These are phyloP conservation scores for Dentipellis fragilis DNA, from an alignment of 768 basidiomycete genomes.

Conservation along the genomic window DNA sequence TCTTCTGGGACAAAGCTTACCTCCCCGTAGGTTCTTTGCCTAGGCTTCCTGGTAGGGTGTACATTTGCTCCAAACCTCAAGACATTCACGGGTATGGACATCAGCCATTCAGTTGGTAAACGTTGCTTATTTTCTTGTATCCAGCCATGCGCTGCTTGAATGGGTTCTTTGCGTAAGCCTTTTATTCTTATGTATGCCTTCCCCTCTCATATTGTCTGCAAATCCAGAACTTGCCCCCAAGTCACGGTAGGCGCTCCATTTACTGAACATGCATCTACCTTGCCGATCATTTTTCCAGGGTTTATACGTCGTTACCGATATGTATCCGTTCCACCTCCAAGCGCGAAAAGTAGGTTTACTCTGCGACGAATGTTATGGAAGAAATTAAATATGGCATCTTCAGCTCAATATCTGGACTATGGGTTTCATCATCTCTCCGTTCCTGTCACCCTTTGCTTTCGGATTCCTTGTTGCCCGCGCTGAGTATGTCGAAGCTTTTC, in stretches of 20 bases:
- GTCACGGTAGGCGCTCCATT: slow-evolving; percentile 29
- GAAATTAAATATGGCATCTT: background rate
- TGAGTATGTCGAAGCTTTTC: slow-evolving; percentile 16
- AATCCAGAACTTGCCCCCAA: slow-evolving; percentile 43
- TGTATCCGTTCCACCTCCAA: slow-evolving; percentile 63
- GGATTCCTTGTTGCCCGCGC: slow-evolving; percentile 57
- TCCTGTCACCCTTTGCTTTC: slow-evolving; percentile 55
- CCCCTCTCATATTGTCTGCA: background rate
- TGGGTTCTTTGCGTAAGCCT: slow-evolving; percentile 42
- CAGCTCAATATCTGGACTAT: slow-evolving; percentile 66
- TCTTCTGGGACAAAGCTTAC: background rate
- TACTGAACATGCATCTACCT: background rate
- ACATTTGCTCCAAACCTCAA: slow-evolving; percentile 48
- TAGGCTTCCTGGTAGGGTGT: slow-evolving; percentile 49
- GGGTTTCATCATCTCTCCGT: slow-evolving; percentile 60
- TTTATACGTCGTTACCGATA: slow-evolving; percentile 49
- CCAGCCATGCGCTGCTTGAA: slow-evolving; percentile 50
- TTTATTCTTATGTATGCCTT: background rate
- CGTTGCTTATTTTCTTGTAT: background rate
- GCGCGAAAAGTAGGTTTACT: slow-evolving; percentile 39
- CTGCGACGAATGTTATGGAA: background rate
- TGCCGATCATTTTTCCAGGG: slow-evolving; percentile 26
- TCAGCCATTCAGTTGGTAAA: slow-evolving; percentile 14
- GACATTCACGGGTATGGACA: slow-evolving; percentile 42
- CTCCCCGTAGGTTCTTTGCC: slow-evolving; percentile 36